Evolutionary conservation across 2,329 filamentous ascomycete genomes (phyloP).

Genomic region (Hysterium pulicare): DNA sequence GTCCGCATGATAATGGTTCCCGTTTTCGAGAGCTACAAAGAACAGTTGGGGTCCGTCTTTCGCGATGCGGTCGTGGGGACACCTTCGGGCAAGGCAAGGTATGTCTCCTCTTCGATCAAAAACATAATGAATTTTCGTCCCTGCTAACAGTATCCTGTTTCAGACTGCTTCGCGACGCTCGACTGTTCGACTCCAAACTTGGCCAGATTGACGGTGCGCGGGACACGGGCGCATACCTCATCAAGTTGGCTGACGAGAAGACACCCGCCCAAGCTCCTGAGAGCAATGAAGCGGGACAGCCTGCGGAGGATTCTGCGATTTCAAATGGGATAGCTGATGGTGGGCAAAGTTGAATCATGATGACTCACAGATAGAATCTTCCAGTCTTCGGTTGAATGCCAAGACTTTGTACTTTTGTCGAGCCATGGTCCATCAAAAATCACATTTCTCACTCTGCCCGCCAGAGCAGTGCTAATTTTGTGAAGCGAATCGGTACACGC

Average conservation of each 20-base stretch:
- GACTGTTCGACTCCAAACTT: slow-evolving; percentile 68
- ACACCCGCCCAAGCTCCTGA: slow-evolving; percentile 3
- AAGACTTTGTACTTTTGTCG: too few species aligned
- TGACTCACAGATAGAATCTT: too few species aligned
- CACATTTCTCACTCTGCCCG: too few species aligned
- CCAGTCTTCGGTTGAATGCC: too few species aligned
- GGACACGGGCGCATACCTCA: slow-evolving; percentile 67
- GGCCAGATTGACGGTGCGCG: slow-evolving; percentile 76
- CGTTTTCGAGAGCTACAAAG: slow-evolving; percentile 77
- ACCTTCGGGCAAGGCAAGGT: slow-evolving; percentile 69
- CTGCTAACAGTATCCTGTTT: slow-evolving; percentile 8
- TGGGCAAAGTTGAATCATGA: too few species aligned
- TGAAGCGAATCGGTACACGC: too few species aligned
- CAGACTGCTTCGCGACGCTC: slow-evolving; percentile 74
- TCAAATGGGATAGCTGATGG: neutral
- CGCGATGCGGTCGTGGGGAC: slow-evolving; percentile 63
- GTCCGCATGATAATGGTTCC: slow-evolving; percentile 81
- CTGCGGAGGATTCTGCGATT: neutral
- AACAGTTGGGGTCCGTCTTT: slow-evolving; percentile 72
- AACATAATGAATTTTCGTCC: neutral
- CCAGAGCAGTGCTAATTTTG: too few species aligned
- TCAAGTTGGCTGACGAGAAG: slow-evolving; percentile 63
- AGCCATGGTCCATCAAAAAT: too few species aligned
- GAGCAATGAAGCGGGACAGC: neutral
- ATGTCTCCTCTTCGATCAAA: slow-evolving; percentile 26